Evolutionary conservation across 768 basidiomycete genomes (phyloP), one percentile per base, ranked within the genome.

Genomic region (Royoungia palumana): DNA sequence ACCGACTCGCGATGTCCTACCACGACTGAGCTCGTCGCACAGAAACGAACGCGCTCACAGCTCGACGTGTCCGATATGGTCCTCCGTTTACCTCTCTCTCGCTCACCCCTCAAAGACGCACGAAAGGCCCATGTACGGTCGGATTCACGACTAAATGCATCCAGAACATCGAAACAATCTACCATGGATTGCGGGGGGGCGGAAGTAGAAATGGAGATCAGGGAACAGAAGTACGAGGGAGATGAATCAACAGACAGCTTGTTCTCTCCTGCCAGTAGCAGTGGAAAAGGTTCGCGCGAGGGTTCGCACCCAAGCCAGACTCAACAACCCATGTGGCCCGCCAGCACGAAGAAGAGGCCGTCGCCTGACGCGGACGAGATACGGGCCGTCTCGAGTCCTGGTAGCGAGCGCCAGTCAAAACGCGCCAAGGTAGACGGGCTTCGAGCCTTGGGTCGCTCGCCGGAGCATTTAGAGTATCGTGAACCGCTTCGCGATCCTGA

Each of bases 41-140:
- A 44, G 42, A 67, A 54, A 52, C 59, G 67, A 43, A 81, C 78
- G 16, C 73, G 81, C 58, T 83, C 80, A 39, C 79, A 80, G 59
- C 66, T 77, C 53, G 67, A 70, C 24, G 62, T 79, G 22, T 69
- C 77, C 22, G 73, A 81, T 62, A 61, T 69, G 20, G 65, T 78
- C n/a, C 64, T 80, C 20, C 69, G 66, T 35, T 59, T 79, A 40
- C 66, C 78, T 25, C 70, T 67, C 40, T 51, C 72, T 28, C 64
- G 68, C 24, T 81, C 79, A 19, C 79, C 80, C 2, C 68, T 81
- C 67, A 81, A 82, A 61, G 68, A 72, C 58, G 80, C 80, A 42
- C 71, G 73, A 41, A 57, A 38, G 72, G 57, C 44, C 62, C 72
- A 12, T 8, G 42, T 35, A 43, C 51, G 19, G 21, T 12, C 30